phyloP scores from a whole-genome alignment of 441 rosid species.

The Corymbia calophylla region DNA sequence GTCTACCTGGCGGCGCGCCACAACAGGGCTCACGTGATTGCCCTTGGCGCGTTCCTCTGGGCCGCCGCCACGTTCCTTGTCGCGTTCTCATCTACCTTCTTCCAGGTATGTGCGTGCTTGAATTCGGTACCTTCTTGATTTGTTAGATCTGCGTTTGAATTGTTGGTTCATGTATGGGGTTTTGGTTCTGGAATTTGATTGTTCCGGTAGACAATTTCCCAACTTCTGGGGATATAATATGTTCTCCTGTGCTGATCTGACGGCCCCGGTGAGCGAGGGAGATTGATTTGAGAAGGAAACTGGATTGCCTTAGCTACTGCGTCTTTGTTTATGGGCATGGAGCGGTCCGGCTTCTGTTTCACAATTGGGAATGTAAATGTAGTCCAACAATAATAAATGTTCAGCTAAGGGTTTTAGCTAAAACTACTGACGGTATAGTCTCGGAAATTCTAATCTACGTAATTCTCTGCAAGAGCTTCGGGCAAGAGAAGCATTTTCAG shows the following conservation, averaged over 20 bases:
- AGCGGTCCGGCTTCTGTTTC: not conserved
- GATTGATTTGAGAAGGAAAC: not conserved
- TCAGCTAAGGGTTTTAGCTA: not conserved
- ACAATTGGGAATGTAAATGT: not conserved
- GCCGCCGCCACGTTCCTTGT: slow-evolving; percentile 91
- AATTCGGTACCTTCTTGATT: not conserved
- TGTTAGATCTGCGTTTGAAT: not conserved
- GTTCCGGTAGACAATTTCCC: not conserved
- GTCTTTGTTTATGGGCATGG: not conserved
- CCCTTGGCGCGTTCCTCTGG: slow-evolving; percentile 89
- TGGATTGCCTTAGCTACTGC: not conserved
- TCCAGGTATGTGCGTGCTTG: slow-evolving; percentile 38
- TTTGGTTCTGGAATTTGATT: not conserved
- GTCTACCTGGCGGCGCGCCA: slow-evolving; percentile 63
- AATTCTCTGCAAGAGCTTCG: not conserved
- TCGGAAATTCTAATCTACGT: not conserved
- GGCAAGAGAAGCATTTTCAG: not conserved
- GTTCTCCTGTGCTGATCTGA: not conserved
- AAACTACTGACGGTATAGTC: not conserved
- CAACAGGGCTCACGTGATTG: slow-evolving; percentile 77
- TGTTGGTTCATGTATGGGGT: not conserved
- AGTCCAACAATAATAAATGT: not conserved
- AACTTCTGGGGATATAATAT: not conserved
- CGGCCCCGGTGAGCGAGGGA: not conserved
- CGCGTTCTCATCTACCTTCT: slow-evolving; percentile 76